phyloP scores from a whole-genome alignment of 2,329 filamentous ascomycete genomes.

The Ceratocystis albifundus region DNA sequence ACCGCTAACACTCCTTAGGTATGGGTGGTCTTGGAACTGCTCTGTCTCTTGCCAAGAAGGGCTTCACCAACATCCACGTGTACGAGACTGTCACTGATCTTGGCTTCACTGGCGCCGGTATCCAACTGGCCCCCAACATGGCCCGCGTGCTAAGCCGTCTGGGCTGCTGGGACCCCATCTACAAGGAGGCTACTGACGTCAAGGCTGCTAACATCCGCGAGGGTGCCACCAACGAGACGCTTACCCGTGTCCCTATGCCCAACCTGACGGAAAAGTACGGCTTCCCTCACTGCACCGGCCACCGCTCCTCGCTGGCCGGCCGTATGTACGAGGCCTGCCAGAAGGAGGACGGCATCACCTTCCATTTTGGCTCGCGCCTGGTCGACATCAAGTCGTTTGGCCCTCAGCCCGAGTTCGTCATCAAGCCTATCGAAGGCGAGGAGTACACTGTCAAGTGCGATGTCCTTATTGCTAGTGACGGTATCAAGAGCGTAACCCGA shows the following conservation, averaged over 20 bases:
- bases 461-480: constrained; percentile 43
- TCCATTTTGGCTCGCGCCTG: constrained; percentile 53
- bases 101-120: constrained; percentile 74
- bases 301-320: constrained; percentile 59
- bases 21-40: constrained; percentile 69
- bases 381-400: constrained; percentile 47
- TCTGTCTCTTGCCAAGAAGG: constrained; percentile 61
- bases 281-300: constrained; percentile 70
- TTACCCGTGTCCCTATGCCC: constrained; percentile 57
- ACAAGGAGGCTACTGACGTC: constrained; percentile 58
- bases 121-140: constrained; percentile 76
- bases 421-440: constrained; percentile 45
- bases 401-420: constrained; percentile 48
- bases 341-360: constrained; percentile 49
- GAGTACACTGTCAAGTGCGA: constrained; percentile 44
- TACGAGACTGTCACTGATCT: constrained; percentile 62
- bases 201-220: constrained; percentile 62
- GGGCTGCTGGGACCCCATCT: constrained; percentile 61
- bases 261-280: constrained; percentile 58
- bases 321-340: constrained; percentile 61
- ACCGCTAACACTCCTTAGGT: constrained; percentile 35
- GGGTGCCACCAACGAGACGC: constrained; percentile 55
- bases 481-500: constrained; percentile 43
- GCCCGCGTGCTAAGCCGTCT: constrained; percentile 60
- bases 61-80: constrained; percentile 61